Evolutionary conservation across 208 protist species (phyloP), one percentile per base, ranked within the genome.

Genomic region (Zelonia costaricensis): DNA sequence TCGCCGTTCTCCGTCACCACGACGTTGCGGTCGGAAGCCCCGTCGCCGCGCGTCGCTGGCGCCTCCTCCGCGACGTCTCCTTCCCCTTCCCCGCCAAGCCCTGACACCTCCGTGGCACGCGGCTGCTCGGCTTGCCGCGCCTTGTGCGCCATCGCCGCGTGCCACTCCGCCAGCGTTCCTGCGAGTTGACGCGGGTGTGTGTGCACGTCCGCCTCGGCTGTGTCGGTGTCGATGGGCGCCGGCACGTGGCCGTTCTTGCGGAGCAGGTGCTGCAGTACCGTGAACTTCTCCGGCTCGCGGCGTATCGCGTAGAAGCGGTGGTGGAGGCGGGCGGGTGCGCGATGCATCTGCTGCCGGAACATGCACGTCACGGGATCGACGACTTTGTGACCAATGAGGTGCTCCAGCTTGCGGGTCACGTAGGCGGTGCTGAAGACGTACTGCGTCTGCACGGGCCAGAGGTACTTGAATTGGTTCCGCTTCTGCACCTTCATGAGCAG

Each of bases 381-480:
- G 33, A 88, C 76, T 31, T 67, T 74, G 31, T 81, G 82, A 1
- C 82, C 84, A 0, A 94, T 66, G 36, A 84, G 48, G 64, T 85
- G 78, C 62, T 91, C 80, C 23, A 94, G 61, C 63, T 90, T 88
- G 8, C 82, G 76, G 10, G 84, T 94, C 30, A 94, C 82, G 75
- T 83, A 92, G 9, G 85, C 54, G 9, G 84, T 82, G 40, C 61
- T 60, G 67, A 94, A 94, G 35, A 94, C 71, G 27, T 83, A 80
- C 69, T 94, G 88, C 15, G 88, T 92, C 55, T 92, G 75, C 40
- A 92, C 88, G 5, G 88, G 88, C 85, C 88, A 94, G 23, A 94
- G 74, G 53, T 92, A 73, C 55, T 86, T 78, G 81, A 88, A 94
- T 59, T 85, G 65, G 31, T 80, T 76, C 20, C 88, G 78, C 60